A percentile compares a stretch with the other conserved stretches of the same genome.
Conservation (phyloP, 1,139 yeast genomes). For the Saccharomyces uvarum region DNA sequence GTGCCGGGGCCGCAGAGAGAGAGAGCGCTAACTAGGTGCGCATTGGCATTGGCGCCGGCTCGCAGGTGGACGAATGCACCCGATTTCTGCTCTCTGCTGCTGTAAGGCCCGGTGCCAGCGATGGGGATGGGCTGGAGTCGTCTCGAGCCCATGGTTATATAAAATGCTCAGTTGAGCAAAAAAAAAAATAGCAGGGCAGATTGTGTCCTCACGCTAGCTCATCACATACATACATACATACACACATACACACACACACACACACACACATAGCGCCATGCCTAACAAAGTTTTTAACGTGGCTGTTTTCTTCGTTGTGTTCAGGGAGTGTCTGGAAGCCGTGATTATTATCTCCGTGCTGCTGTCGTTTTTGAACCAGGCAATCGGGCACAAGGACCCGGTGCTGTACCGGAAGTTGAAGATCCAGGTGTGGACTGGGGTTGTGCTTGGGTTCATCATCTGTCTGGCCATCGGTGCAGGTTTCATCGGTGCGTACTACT, state of each 20-base stretch:
- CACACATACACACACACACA: neutral
- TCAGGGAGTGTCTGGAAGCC: constrained; percentile 81
- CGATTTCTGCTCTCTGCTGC: neutral
- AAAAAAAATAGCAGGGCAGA: neutral
- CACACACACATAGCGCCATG: constrained; percentile 3
- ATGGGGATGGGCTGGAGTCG: neutral
- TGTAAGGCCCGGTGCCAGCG: neutral
- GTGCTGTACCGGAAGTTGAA: constrained; percentile 38
- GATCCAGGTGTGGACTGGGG: constrained; percentile 81
- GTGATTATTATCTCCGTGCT: constrained; percentile 81
- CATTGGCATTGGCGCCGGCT: neutral
- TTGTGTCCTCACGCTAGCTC: neutral
- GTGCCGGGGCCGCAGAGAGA: neutral
- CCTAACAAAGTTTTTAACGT: constrained; percentile 36
- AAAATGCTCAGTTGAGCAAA: neutral
- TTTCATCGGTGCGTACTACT: constrained; percentile 68
- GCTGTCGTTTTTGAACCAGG: constrained; percentile 68
- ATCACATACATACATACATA: neutral
- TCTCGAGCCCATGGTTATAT: neutral
- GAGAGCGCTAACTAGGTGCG: neutral
- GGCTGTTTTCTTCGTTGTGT: constrained; percentile 72
- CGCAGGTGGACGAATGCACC: neutral
- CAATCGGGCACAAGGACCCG: constrained; percentile 33
- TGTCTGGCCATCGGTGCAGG: constrained; percentile 71
- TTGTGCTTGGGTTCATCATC: constrained; percentile 58